phyloP scores from a whole-genome alignment of 2,329 filamentous ascomycete species.

The Epichloe gansuensis region DNA sequence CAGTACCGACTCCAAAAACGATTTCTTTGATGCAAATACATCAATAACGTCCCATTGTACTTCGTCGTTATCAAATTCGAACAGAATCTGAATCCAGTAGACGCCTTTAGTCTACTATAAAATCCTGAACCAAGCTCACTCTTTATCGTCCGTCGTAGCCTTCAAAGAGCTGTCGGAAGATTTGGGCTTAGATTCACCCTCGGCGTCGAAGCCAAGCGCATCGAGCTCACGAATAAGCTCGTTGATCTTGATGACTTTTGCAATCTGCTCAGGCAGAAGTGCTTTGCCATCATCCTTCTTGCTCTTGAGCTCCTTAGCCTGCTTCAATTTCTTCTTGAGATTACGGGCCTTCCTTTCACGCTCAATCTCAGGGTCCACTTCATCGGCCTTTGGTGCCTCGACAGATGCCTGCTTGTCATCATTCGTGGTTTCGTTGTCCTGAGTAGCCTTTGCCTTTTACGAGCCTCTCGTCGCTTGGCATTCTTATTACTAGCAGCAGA shows the following conservation, averaged over 20 bases:
- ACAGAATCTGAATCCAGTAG: background rate
- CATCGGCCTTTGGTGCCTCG: slow-evolving; percentile 23
- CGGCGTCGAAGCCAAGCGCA: slow-evolving; percentile 67
- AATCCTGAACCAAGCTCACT: background rate
- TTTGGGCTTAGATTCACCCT: slow-evolving; percentile 47
- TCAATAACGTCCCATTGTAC: background rate
- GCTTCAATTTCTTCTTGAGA: slow-evolving; percentile 86
- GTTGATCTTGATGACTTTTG: slow-evolving; percentile 94
- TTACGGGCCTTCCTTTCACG: slow-evolving; percentile 88
- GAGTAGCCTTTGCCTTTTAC: slow-evolving; percentile 41
- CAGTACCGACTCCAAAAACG: too few relatives aligned
- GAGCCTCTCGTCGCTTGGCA: slow-evolving; percentile 56
- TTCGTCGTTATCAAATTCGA: background rate
- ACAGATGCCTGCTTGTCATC: slow-evolving; percentile 22
- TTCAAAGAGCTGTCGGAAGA: slow-evolving; percentile 1
- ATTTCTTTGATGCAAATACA: background rate
- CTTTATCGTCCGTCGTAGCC: background rate
- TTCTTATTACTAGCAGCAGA: slow-evolving; percentile 64
- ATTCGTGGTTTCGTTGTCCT: slow-evolving; percentile 52
- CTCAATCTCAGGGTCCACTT: slow-evolving; percentile 58
- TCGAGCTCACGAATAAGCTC: slow-evolving; percentile 86
- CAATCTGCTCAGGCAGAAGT: slow-evolving; percentile 84
- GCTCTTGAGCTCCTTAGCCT: slow-evolving; percentile 77
- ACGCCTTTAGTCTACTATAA: background rate
- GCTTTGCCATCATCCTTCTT: slow-evolving; percentile 82